Evolutionary conservation across 495 filamentous ascomycete species (phyloP).

Genomic region (Ascodesmis nigricans): DNA sequence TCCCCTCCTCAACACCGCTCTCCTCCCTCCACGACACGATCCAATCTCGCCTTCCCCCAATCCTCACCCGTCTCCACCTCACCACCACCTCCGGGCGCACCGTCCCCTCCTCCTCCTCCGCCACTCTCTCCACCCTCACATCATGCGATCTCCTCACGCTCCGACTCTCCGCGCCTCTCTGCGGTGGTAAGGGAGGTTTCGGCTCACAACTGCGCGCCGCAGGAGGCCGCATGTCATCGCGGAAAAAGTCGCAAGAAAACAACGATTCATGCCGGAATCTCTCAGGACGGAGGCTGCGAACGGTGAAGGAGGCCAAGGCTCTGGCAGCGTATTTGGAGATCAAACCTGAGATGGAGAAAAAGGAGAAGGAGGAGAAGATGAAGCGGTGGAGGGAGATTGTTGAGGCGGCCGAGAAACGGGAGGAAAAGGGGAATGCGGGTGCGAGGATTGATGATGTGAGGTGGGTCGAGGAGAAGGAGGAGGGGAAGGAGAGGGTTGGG

Average conservation of each 20-base stretch:
- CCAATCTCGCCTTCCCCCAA: constrained; percentile 29
- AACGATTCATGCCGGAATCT: constrained; percentile 81
- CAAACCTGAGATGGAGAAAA: constrained; percentile 89
- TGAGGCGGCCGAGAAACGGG: constrained; percentile 53
- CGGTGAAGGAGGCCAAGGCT: constrained; percentile 81
- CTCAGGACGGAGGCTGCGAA: constrained; percentile 73
- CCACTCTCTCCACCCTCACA: constrained; percentile 14
- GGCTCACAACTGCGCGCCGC: constrained; percentile 91
- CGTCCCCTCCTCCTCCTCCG: constrained; percentile 28
- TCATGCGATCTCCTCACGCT: constrained; percentile 45
- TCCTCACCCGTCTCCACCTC: constrained; percentile 37
- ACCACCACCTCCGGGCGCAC: constrained; percentile 63
- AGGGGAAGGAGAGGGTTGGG: constrained; percentile 55
- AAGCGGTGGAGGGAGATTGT: constrained; percentile 69
- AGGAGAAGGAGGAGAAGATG: constrained; percentile 64
- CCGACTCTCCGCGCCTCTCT: constrained; percentile 49
- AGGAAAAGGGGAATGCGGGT: constrained; percentile 36
- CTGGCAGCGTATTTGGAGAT: constrained; percentile 85
- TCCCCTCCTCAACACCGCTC: constrained; percentile 43
- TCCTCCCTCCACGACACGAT: constrained; percentile 42
- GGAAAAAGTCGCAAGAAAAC: constrained; percentile 70
- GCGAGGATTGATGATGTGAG: constrained; percentile 60
- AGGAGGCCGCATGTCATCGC: constrained; percentile 89
- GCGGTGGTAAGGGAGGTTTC: constrained; percentile 91
- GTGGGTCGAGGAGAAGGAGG: constrained; percentile 86